phyloP scores from a whole-genome alignment of 2,329 filamentous ascomycete genomes.

The Metarhizium anisopliae region DNA sequence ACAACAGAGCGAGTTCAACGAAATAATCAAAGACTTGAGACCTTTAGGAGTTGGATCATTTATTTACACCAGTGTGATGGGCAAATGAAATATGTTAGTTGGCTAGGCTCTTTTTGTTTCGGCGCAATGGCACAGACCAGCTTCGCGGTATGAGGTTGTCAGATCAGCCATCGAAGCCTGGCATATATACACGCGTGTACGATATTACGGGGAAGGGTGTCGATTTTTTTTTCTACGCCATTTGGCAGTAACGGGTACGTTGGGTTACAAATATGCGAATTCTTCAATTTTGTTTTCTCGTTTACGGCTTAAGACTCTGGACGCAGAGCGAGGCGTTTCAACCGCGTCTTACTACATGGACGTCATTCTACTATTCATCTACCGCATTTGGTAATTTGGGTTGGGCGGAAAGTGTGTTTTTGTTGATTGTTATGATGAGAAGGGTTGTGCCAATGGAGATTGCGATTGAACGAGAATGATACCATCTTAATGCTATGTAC shows the following conservation, averaged over 20 bases:
- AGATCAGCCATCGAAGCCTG: not conserved
- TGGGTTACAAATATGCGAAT: not conserved
- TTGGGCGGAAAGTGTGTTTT: not conserved
- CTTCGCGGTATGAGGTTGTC: not conserved
- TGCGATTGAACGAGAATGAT: conserved; percentile 4
- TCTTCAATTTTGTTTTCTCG: conserved; percentile 3
- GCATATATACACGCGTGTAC: not conserved
- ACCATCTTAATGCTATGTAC: not conserved
- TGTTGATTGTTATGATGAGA: not conserved
- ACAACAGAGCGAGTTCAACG: not conserved
- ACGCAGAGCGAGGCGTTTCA: not conserved
- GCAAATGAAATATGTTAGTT: not conserved
- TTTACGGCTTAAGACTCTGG: conserved; percentile 3
- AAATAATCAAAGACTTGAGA: not conserved
- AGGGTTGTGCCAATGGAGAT: not conserved
- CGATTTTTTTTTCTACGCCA: not conserved
- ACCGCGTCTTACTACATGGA: not conserved
- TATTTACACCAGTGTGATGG: not conserved
- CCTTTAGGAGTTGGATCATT: not conserved
- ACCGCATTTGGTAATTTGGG: not conserved
- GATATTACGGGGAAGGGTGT: not conserved
- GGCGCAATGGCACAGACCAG: not conserved
- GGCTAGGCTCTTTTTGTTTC: not conserved
- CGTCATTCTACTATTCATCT: not conserved
- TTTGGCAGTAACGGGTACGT: not conserved